Evolutionary conservation across 2,329 filamentous ascomycete species (phyloP).

Genomic region (Cercospora canescens): DNA sequence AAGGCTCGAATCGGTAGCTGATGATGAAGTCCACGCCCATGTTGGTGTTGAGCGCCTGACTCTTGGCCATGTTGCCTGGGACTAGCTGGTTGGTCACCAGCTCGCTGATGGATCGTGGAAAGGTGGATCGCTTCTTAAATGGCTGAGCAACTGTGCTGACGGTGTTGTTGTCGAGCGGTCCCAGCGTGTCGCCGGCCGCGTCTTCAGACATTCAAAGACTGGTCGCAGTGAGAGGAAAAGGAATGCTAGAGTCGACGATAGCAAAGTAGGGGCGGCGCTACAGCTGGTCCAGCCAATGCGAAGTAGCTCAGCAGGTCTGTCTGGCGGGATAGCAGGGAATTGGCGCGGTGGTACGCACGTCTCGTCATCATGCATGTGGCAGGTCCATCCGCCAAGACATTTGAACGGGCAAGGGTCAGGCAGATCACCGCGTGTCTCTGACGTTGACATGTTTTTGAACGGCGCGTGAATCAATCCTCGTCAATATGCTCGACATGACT

Average conservation of each 20-base stretch:
- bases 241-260: background rate
- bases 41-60: slow-evolving; percentile 48
- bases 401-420: background rate
- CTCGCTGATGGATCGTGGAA: slow-evolving; percentile 31
- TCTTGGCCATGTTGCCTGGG: slow-evolving; percentile 36
- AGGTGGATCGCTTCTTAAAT: slow-evolving; percentile 24
- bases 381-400: background rate
- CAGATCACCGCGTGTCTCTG: slow-evolving; percentile 1
- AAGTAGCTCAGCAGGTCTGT: background rate
- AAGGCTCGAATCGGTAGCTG: slow-evolving; percentile 69
- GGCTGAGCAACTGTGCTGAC: background rate
- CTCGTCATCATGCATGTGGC: slow-evolving; percentile 13
- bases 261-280: slow-evolving; percentile 6
- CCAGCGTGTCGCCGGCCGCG: slow-evolving; percentile 19
- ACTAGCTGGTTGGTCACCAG: slow-evolving; percentile 34
- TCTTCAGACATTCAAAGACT: slow-evolving; percentile 19
- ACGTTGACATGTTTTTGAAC: slow-evolving; percentile 5
- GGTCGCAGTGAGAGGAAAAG: background rate
- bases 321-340: slow-evolving; percentile 12
- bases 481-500: background rate
- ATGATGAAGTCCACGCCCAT: slow-evolving; percentile 87
- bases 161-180: slow-evolving; percentile 3
- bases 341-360: background rate
- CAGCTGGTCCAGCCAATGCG: slow-evolving; percentile 16
- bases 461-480: background rate